Evolutionary conservation across 1,139 yeast species (phyloP), one percentile per base, ranked within the genome.

Genomic region (Tardiomyces blankii): DNA sequence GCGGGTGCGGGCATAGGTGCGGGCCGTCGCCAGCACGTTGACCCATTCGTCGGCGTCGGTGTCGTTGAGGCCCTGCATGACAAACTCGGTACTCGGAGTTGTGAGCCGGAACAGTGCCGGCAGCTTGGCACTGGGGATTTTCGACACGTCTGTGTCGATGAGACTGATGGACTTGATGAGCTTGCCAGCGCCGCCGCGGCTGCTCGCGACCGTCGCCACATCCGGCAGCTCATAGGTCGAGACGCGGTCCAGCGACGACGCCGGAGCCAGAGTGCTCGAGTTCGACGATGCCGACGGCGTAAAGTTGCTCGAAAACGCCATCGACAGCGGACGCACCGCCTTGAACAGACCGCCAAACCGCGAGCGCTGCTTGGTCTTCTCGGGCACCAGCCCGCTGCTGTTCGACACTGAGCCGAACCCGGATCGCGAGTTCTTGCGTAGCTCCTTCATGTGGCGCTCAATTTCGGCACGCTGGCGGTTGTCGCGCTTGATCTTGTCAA

Each of bases 41-140:
- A 86, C 69, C 97, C 97, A 91, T 44, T 80, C 87, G 48, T 76
- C 77, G 49, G 84, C 76, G 35, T 85, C 94, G 2, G 56, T 53
- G n/a, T 78, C 82, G 52, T 64, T 69, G 1, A 74, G 61, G 0
- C 93, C 82, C 61, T 91, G 96, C 59, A 89, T 73, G 41, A 78
- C 70, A 55, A 70, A 76, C 50, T 82, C 89, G 35, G 73, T 38
- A 1, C 38, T 21, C 25, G 25, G 25, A 4, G 25, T 21, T 7
- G 25, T 21, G 25, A 21, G 25, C 4, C 25, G 25, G 25, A 21
- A 21, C 7, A 21, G 25, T 21, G 25, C 25, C 7, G 25, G 25
- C 7, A 5, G 25, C 25, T 21, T 21, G 7, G 25, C 25, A 7
- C 25, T 21, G 25, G 25, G 25, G 4, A 21, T 21, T 21, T 21